Evolutionary conservation across 257 asterid species (phyloP), one percentile per base, ranked within the genome.

Genomic region (Cordia subcordata): DNA sequence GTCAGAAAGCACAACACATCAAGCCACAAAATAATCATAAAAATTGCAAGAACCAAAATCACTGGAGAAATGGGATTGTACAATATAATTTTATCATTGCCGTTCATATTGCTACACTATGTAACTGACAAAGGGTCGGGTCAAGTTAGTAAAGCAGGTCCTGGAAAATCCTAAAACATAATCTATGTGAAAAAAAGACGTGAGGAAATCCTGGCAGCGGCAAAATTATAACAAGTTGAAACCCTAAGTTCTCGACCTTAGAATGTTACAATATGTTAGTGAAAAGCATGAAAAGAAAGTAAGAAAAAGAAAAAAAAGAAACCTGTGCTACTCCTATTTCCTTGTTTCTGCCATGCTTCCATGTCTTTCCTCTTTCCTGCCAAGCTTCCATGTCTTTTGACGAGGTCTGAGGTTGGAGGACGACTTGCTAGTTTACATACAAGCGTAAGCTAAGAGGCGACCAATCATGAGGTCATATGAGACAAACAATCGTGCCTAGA

Each of bases 391-490:
- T 40, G 16, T 32, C 68, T 37, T 65, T 42, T 27, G 72, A 42
- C 53, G 67, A 38, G 54, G 63, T 58, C 63, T 65, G 64, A 55
- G 72, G 78, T 77, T 61, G 66, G 49, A 68, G 42, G 61, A 64
- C 38, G 61, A 68, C 73, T 60, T 45, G 66, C 70, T 72, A 81
- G 64, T 62, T 66, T 75, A 70, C 87, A 80, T 68, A 78, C 77
- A 76, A 54, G 64, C 57, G 70, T 54, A 58, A 38, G 70, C 35
- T 6, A 27, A 27, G 3, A 27, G 35, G 35, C 6, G 35, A 27
- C 35, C n/a, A n/a, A 27, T 27, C 35, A 6, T 6, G 35, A 27
- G 35, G 35, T 6, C 35, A 27, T 27, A 16, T 5, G 53, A 71
- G 59, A 1, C 4, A 64, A 56, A 62, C 67, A 61, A 60, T 70